Base-by-base conservation (phyloP, 2,329 filamentous ascomycete species). In the Coniochaeta sp. region DNA sequence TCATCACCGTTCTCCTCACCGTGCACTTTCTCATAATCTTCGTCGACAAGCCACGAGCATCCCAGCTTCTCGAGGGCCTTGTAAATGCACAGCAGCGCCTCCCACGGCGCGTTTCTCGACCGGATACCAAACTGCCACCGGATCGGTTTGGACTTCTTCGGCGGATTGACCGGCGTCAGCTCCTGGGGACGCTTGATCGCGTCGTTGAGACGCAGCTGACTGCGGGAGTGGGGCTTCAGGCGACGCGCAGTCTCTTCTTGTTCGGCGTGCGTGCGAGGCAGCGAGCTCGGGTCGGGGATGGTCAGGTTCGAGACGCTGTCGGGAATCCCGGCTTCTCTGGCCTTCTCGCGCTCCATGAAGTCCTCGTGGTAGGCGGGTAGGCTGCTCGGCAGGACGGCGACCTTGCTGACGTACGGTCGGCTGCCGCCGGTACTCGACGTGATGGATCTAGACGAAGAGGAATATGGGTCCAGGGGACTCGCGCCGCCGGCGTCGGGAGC, bases 41-140 rank as follows among this genome's bases (percentile, higher is more conserved):
- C 84, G 55, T 88, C 85, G 0, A 82, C 78, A 3, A 96, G 86
- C 89, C 96, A 98, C 57, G 92, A 87, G 14, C 93, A 95, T 34
- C 91, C 93, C 69, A 97, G 87, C 66, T 93, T 93, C 62, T 87
- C 81, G 50, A 99, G 79, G 0, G 95, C 93, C 72, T 93, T 92
- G 79, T 97, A 97, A 60, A 99, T 95, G 69, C 93, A 97, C 28
- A 96, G 79, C 73, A 99, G 89, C 0, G 95, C 95, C 73, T 99
- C 95, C 68, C 93, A 91, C 0, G 95, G 95, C 60, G 91, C 89
- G 69, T 98, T 99, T 57, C 95, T 87, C 54, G 91, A 96, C 40
- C 95, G 86, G 63, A 99, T 99, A 60, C 95, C 95, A 71, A 99
- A 99, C 72, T 99, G 95, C 95, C 95, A 99, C 65, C 93, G 91